A percentile compares a stretch with the other conserved stretches of the same genome.
phyloP scores from a whole-genome alignment of 2,329 filamentous ascomycete species.

The Domatiomyces globalis region DNA sequence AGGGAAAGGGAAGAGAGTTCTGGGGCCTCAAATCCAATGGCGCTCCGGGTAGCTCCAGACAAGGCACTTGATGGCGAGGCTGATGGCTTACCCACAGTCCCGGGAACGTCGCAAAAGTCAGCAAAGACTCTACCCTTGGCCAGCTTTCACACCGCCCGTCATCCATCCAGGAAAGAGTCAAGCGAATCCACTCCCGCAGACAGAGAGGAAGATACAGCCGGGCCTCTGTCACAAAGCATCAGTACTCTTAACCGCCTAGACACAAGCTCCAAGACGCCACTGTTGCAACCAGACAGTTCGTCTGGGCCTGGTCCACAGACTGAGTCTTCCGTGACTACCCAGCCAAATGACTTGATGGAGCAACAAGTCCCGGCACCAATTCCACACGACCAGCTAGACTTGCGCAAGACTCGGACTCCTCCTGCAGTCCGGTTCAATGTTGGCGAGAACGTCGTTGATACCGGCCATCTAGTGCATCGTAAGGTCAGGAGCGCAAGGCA shows the following conservation, averaged over 20 bases:
- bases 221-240: not conserved
- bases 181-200: not conserved
- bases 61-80: conserved; percentile 5
- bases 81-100: not conserved
- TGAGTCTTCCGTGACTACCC: not conserved
- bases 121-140: not conserved
- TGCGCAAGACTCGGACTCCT: conserved; percentile 3
- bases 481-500: conserved; percentile 26
- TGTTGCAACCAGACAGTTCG: conserved; percentile 4
- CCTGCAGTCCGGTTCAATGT: conserved; percentile 29
- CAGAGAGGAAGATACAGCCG: not conserved
- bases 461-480: conserved; percentile 27
- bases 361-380: conserved; percentile 14
- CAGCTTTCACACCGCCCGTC: conserved; percentile 1
- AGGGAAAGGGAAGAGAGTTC: conserved; percentile 3
- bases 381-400: conserved; percentile 4
- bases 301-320: not conserved
- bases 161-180: not conserved
- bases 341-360: conserved; percentile 3
- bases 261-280: conserved; percentile 9
- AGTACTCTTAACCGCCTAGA: conserved; percentile 2
- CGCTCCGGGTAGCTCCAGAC: conserved; percentile 6
- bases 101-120: not conserved
- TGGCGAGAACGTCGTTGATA: conserved; percentile 29
- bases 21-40: conserved; percentile 1